These are phyloP conservation scores for Eucalyptus coolabah DNA, from an alignment of 345 rosid genomes.

Conservation along the genomic window DNA sequence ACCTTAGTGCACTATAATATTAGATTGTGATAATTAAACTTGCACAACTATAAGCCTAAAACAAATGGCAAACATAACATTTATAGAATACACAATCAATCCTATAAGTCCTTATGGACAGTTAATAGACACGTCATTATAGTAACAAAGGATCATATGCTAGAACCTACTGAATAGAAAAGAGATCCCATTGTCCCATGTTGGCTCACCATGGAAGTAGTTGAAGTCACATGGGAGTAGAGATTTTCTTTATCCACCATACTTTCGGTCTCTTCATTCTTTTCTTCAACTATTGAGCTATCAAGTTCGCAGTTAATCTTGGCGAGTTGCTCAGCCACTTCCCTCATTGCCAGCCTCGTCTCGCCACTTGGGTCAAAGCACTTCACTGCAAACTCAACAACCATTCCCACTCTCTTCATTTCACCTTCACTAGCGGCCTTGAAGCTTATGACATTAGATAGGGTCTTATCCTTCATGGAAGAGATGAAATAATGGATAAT, in stretches of 20 bases:
- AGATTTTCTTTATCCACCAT: background rate
- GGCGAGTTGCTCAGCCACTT: background rate
- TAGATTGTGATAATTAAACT: no score
- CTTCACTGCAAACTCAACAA: background rate
- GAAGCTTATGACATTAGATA: background rate
- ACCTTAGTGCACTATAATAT: no score
- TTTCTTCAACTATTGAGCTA: background rate
- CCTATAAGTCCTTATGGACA: background rate
- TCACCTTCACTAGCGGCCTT: background rate
- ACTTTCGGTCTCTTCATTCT: background rate
- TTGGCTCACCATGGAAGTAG: background rate
- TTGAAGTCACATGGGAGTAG: background rate
- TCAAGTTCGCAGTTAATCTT: background rate
- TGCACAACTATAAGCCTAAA: no score
- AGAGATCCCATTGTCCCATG: fast-evolving
- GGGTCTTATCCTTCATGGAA: background rate
- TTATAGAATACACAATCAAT: background rate
- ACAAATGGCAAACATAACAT: no score
- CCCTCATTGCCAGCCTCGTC: background rate
- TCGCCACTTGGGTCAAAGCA: background rate
- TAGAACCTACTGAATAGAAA: background rate
- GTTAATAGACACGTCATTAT: background rate
- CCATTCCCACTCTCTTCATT: background rate
- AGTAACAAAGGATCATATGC: background rate
- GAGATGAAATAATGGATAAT: background rate